Evolutionary conservation across 495 filamentous ascomycete genomes (phyloP), one percentile per base, ranked within the genome.

Genomic region (Staphylotrichum longicolle): DNA sequence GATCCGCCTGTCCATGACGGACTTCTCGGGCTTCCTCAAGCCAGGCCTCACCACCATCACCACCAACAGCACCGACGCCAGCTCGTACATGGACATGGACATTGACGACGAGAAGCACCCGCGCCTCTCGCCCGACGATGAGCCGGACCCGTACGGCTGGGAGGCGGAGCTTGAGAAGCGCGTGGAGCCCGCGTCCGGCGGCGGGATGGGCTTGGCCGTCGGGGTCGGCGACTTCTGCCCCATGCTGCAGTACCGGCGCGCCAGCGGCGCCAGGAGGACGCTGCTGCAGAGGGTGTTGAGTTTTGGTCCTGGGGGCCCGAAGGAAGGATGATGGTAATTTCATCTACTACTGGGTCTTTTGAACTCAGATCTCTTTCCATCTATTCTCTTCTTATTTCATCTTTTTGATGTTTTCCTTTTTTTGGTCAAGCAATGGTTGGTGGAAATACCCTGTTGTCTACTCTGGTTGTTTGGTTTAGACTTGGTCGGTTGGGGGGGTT

Each of bases 71-170:
- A 47, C 52, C 14, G 65, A 66, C 37, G 32, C 42, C 10, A 34
- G 30, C 46, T 63, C 63, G 20, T 60, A 32, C 55, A 54, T 70
- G 12, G 70, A 67, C 55, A 54, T 70, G 12, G 70, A 67, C n/a
- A 51, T 74, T 32, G 63, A 70, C 50, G n/a, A 49, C 11, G 56
- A 59, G 7, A 27, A 52, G 7, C 7, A 35, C 14, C 12, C 35
- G 6, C 51, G 8, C 20, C 30, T 49, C 33, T 11, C 41, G 27
- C 15, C 49, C n/a, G 70, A 70, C 20, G 48, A 32, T 2, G 70
- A 68, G 8, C 70, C 75, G 20, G 78, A 81, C 60, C 62, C 68
- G 7, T 81, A 81, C 41, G 78, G 78, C n/a, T 81, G 78, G 78
- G 78, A 81, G 52, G 76, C 74, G 11, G 77, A 77, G 66, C 68